phyloP scores from a whole-genome alignment of 116 monocot species.

The Trichopus zeylanicus region DNA sequence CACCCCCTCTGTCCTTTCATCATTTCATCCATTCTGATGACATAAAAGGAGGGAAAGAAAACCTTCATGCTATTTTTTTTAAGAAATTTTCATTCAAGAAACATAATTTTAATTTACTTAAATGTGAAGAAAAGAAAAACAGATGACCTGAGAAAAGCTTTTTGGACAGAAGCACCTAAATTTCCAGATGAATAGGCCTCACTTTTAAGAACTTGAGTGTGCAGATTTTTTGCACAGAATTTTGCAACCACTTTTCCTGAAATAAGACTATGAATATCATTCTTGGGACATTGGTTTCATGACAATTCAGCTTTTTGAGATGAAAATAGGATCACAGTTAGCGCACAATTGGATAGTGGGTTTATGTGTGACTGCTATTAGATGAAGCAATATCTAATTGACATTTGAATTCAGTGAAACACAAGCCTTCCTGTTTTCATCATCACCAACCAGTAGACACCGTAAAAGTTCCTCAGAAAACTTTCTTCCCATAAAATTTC shows the following conservation, averaged over 20 bases:
- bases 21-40: constrained; percentile 94
- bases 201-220: constrained; percentile 67
- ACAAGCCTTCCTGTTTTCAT: too few species aligned
- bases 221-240: constrained; percentile 93
- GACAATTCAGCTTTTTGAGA: too few species aligned
- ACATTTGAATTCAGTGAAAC: too few species aligned
- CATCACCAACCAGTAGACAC: too few species aligned
- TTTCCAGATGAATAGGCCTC: constrained; percentile 72
- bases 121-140: constrained; percentile 2
- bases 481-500: too few species aligned
- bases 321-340: too few species aligned
- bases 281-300: too few species aligned
- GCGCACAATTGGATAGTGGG: too few species aligned
- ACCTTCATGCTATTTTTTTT: background rate
- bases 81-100: background rate
- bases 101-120: background rate
- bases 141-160: constrained; percentile 73
- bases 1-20: constrained; percentile 94
- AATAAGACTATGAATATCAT: background rate
- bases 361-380: too few species aligned
- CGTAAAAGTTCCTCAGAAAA: too few species aligned
- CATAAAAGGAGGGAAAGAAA: background rate
- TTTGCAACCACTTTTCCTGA: constrained; percentile 92
- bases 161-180: constrained; percentile 59
- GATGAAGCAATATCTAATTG: too few species aligned